Conservation (phyloP, 345 rosid genomes). For the Syzygium aqueum region DNA sequence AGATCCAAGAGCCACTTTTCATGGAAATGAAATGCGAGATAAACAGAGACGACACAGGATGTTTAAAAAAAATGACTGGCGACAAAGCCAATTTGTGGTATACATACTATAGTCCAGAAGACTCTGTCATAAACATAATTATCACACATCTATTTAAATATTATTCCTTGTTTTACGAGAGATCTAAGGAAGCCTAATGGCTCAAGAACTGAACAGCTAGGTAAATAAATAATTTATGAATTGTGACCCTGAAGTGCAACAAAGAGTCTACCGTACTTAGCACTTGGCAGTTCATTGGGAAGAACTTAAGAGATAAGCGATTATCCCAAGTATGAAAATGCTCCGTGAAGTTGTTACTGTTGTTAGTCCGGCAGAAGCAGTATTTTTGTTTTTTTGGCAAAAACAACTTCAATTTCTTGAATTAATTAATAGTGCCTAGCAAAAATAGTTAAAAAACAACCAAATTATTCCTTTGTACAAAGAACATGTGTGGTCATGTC, state of each 20-base stretch:
- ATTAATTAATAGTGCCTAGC: background rate
- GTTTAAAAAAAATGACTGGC: background rate
- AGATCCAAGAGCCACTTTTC: background rate
- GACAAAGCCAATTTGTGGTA: background rate
- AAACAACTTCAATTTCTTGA: background rate
- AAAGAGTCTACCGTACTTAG: background rate
- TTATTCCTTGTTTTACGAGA: background rate
- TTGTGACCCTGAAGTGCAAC: background rate
- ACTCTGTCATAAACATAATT: background rate
- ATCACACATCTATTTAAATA: background rate
- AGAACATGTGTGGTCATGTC: background rate
- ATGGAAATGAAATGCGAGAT: background rate
- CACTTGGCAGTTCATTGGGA: background rate
- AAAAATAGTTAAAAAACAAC: background rate
- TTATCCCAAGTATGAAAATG: background rate
- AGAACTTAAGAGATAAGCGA: background rate
- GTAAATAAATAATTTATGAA: background rate
- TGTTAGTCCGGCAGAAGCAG: background rate
- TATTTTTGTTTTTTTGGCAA: background rate
- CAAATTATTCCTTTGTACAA: background rate
- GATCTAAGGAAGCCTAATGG: background rate
- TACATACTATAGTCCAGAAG: background rate
- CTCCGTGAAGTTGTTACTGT: background rate
- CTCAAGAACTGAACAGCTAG: background rate
- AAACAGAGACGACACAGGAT: background rate